Conservation (phyloP, 768 basidiomycete species). For the Kwoniella pini region DNA sequence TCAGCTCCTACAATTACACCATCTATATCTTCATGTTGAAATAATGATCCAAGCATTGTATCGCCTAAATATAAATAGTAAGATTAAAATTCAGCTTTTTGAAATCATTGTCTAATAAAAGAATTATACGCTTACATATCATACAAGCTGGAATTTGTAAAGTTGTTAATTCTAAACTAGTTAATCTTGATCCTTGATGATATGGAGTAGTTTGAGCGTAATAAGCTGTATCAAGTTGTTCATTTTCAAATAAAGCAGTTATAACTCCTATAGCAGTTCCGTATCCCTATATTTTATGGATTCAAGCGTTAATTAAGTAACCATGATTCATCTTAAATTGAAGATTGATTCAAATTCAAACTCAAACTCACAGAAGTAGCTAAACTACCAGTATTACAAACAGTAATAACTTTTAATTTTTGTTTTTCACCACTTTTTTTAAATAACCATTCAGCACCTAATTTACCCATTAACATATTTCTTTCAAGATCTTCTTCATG, state of each 20-base stretch:
- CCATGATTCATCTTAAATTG: no score
- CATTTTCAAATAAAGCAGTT: conserved; percentile 78
- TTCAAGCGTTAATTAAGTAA: no score
- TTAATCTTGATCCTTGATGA: conserved; percentile 70
- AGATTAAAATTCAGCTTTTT: background rate
- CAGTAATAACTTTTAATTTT: conserved; percentile 78
- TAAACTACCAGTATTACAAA: conserved; percentile 96
- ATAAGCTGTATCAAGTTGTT: conserved; percentile 76
- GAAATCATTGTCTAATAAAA: background rate
- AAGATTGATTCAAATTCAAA: background rate
- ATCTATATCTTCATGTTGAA: conserved; percentile 81
- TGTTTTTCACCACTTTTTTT: conserved; percentile 48
- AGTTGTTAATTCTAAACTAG: conserved; percentile 82
- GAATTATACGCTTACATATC: conserved; percentile 63
- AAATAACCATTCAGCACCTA: conserved; percentile 83
- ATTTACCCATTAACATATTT: conserved; percentile 79
- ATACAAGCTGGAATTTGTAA: conserved; percentile 82
- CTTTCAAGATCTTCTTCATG: conserved; percentile 83
- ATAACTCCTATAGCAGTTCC: conserved; percentile 94
- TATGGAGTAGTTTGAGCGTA: conserved; percentile 84
- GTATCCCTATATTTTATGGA: conserved; percentile 86
- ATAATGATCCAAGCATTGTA: conserved; percentile 93
- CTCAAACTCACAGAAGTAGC: conserved; percentile 75
- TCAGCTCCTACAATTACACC: conserved; percentile 86
- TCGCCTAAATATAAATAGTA: conserved; percentile 57